These are phyloP conservation scores for Rossbeevera mucosa DNA, from an alignment of 768 basidiomycete genomes.

Conservation along the genomic window DNA sequence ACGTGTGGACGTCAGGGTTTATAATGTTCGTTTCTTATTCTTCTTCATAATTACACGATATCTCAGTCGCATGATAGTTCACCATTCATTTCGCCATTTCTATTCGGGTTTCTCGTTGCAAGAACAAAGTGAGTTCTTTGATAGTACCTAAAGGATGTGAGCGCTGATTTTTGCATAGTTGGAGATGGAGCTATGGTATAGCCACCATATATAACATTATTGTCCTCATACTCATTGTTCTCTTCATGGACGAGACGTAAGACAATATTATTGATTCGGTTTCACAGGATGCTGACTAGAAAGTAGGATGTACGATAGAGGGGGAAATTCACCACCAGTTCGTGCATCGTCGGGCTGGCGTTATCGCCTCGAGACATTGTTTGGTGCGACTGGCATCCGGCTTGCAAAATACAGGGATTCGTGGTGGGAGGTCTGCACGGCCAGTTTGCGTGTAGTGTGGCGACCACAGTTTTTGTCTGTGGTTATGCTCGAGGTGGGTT, in stretches of 20 bases:
- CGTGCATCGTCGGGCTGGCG: conserved; percentile 29
- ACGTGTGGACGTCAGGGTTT: conserved; percentile 52
- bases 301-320: conserved; percentile 46
- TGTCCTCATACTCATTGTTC: conserved; percentile 41
- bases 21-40: conserved; percentile 41
- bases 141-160: too few species aligned
- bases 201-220: conserved; percentile 43
- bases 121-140: conserved; percentile 14
- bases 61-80: conserved; percentile 27
- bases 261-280: conserved; percentile 3
- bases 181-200: conserved; percentile 52
- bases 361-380: conserved; percentile 43
- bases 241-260: conserved; percentile 51
- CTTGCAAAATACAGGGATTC: conserved; percentile 44
- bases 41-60: conserved; percentile 25
- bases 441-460: conserved; percentile 42
- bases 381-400: conserved; percentile 44
- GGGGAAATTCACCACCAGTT: conserved; percentile 29
- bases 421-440: conserved; percentile 33
- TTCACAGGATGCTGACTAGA: neutral
- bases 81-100: conserved; percentile 29
- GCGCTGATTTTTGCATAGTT: conserved; percentile 25
- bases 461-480: conserved; percentile 44
- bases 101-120: conserved; percentile 28
- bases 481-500: conserved; percentile 35